These are phyloP conservation scores for Silene coronaria DNA, from an alignment of 179 eudicot species.

Conservation along the genomic window DNA sequence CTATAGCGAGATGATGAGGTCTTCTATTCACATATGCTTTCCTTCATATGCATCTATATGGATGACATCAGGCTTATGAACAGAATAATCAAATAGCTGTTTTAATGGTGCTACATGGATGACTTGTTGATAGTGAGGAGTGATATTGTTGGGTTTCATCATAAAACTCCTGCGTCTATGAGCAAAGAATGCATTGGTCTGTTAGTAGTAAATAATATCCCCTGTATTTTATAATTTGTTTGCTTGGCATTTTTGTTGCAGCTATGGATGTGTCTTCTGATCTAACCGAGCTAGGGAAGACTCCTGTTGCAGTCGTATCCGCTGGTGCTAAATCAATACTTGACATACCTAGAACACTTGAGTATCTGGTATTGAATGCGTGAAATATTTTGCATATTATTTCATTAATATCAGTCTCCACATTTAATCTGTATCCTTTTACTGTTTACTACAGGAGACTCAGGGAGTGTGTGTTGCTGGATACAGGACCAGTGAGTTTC, in stretches of 20 bases:
- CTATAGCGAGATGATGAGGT: background rate
- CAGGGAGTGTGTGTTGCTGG: slow-evolving; percentile 96
- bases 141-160: background rate
- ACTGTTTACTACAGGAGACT: slow-evolving; percentile 62
- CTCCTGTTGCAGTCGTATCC: slow-evolving; percentile 77
- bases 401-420: background rate
- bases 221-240: background rate
- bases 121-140: background rate
- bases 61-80: background rate
- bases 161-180: background rate
- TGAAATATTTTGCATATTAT: background rate
- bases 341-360: slow-evolving; percentile 95
- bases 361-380: slow-evolving; percentile 59
- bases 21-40: background rate
- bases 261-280: slow-evolving; percentile 97
- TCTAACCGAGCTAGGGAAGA: slow-evolving; percentile 93
- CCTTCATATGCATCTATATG: background rate
- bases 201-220: background rate
- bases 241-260: slow-evolving; percentile 33
- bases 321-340: slow-evolving; percentile 96
- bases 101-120: background rate
- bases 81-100: background rate
- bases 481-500: slow-evolving; percentile 80
- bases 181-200: background rate
- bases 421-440: slow-evolving; percentile 12